These are phyloP conservation scores for Astragalus membranaceus DNA, from an alignment of 306 rosid species.

Conservation along the genomic window DNA sequence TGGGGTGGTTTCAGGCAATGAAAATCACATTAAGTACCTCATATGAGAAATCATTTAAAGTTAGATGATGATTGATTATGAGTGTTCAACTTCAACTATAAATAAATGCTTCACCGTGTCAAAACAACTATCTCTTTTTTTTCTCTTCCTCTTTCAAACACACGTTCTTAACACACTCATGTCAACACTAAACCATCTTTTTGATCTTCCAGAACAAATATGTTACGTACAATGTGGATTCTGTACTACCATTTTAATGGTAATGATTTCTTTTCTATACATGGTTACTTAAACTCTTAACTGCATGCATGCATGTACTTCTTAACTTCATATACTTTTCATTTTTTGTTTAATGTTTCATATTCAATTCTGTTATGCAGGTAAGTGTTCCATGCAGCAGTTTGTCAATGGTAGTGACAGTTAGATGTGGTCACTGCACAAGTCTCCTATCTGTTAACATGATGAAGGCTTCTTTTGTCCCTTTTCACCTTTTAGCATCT, in stretches of 20 bases:
- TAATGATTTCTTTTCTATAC: constrained; percentile 1
- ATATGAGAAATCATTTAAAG: constrained; percentile 20
- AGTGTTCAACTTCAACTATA: constrained; percentile 38
- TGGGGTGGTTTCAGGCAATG: constrained; percentile 27
- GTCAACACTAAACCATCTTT: constrained; percentile 61
- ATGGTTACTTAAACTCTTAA: neutral
- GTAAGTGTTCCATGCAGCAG: constrained; percentile 94
- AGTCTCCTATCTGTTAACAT: constrained; percentile 77
- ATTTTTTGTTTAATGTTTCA: neutral
- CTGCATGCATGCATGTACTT: neutral
- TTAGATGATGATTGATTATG: constrained; percentile 31
- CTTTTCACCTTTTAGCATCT: constrained; percentile 73
- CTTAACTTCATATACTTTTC: neutral
- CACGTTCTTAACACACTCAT: constrained; percentile 18
- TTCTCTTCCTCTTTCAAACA: constrained; percentile 7
- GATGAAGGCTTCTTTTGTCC: constrained; percentile 84
- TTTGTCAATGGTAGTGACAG: constrained; percentile 80
- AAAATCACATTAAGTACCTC: constrained; percentile 20
- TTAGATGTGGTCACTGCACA: constrained; percentile 89
- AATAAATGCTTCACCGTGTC: constrained; percentile 41
- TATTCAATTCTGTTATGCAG: constrained; percentile 31
- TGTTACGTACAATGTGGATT: constrained; percentile 89
- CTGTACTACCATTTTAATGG: constrained; percentile 76
- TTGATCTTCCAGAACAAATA: constrained; percentile 78
- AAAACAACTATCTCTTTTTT: neutral